Evolutionary conservation across 805 yeast genomes (phyloP), one percentile per base, ranked within the genome.

Genomic region (Saturnispora bothae): DNA sequence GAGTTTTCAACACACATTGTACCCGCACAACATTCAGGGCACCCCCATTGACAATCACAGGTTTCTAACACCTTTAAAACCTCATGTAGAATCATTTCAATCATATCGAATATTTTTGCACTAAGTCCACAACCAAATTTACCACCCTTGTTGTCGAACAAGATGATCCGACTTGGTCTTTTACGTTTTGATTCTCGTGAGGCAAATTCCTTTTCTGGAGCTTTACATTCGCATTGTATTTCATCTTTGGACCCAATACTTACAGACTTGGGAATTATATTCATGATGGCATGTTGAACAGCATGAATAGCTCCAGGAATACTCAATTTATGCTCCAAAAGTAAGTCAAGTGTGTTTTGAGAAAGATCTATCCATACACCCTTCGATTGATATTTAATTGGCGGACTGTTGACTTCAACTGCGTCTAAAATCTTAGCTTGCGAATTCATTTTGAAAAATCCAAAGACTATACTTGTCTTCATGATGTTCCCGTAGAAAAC

Each of bases 341-440:
- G 64, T 3, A 76, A 43, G 1, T 75, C 76, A 12, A 88, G 51
- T 0, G 84, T 83, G n/a, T 51, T 50, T 3, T 57, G 52, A 0
- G 96, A 94, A 1, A 92, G 68, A 54, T 92, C 95, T 5, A 92
- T 69, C 97, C 97, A 92, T 26, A 89, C 66, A 0, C 99, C 98
- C 44, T 81, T 79, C 0, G 94, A 76, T 26, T 65, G 56, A 28
- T 74, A 65, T 3, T 66, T 57, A 2, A 81, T 73, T 0, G 96
- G 96, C 0, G 96, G 96, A 48, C 84, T 81, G 39, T 80, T 74
- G 0, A 94, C 95, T 49, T 89, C 96, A 10, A 88, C 88, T 0
- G 94, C 88, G 59, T 92, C 99, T 26, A 92, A 63, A n/a, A 92
- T 83, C 45, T 83, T 76, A 18, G 77, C 74, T 26, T 73, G 66